Conservation (phyloP, 164 flowering plant species). For the Stephania yunnanensis region DNA sequence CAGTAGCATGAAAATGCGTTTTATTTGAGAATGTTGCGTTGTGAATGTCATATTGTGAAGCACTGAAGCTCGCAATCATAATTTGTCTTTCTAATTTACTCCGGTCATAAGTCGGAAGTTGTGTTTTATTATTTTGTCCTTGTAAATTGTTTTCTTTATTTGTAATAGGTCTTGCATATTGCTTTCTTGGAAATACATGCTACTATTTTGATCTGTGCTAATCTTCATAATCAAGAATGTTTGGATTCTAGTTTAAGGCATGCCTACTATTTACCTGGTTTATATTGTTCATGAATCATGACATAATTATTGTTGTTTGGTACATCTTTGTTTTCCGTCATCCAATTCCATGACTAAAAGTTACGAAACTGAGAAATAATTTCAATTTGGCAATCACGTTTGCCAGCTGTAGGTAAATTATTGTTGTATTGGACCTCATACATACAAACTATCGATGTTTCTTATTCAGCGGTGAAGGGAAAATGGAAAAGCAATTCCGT, state of each 20-base stretch:
- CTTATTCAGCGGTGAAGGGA: conserved; percentile 84
- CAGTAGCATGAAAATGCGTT: too few species aligned
- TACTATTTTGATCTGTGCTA: not conserved
- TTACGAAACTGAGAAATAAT: conserved; percentile 12
- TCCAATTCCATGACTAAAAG: not conserved
- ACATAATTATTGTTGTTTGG: not conserved
- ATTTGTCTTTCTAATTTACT: not conserved
- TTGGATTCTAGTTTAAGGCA: not conserved
- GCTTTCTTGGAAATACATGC: not conserved
- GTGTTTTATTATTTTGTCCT: not conserved
- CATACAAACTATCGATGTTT: conserved; percentile 19
- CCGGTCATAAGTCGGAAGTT: not conserved
- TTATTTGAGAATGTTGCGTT: not conserved
- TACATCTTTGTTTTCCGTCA: not conserved
- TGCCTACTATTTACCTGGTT: not conserved
- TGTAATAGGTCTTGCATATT: not conserved
- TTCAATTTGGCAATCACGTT: conserved; percentile 19
- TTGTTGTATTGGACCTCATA: conserved; percentile 17
- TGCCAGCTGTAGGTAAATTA: conserved; percentile 18
- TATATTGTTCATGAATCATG: not conserved
- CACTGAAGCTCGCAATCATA: not conserved
- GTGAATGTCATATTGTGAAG: not conserved
- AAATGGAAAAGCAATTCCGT: conserved; percentile 84
- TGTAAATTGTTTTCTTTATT: not conserved
- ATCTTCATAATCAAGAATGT: not conserved